Evolutionary conservation across 371 early-diverging fungal genomes (phyloP).

Genomic region (Mucor piriformis): DNA sequence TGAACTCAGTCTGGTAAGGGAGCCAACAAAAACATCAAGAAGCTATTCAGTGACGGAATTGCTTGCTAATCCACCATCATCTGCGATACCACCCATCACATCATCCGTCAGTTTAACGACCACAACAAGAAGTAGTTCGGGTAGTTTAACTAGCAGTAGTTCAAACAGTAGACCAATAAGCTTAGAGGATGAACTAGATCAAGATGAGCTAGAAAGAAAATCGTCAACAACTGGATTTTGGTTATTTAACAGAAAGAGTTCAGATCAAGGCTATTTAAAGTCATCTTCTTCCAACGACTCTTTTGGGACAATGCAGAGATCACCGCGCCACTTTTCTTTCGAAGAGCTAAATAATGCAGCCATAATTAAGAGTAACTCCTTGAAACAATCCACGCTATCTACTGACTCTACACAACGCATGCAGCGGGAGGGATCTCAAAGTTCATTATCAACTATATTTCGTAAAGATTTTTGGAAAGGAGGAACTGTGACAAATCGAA

Average conservation of each 20-base stretch:
- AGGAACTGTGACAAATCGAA: neutral
- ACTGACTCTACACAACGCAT: constrained; percentile 1
- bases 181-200: constrained; percentile 32
- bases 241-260: constrained; percentile 51
- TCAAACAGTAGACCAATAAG: constrained; percentile 52
- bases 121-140: constrained; percentile 35
- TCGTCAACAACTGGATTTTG: constrained; percentile 28
- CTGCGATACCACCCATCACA: constrained; percentile 6
- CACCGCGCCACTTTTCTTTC: constrained; percentile 45
- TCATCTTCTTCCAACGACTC: constrained; percentile 4
- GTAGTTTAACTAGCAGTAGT: constrained; percentile 39
- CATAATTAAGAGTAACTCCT: neutral
- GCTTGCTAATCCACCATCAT: neutral
- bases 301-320: constrained; percentile 19
- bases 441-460: constrained; percentile 29
- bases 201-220: constrained; percentile 14
- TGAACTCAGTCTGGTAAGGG: constrained; percentile 69
- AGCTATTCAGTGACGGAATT: constrained; percentile 35
- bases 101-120: constrained; percentile 16
- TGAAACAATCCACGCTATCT: neutral
- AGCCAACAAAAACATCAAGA: constrained; percentile 55
- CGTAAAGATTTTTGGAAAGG: constrained; percentile 45
- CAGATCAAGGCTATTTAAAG: constrained; percentile 21
- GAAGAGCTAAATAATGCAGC: constrained; percentile 30
- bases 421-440: constrained; percentile 31